These are phyloP conservation scores for Cordyceps tenuipes DNA, from an alignment of 2,329 filamentous ascomycete genomes.

Conservation along the genomic window DNA sequence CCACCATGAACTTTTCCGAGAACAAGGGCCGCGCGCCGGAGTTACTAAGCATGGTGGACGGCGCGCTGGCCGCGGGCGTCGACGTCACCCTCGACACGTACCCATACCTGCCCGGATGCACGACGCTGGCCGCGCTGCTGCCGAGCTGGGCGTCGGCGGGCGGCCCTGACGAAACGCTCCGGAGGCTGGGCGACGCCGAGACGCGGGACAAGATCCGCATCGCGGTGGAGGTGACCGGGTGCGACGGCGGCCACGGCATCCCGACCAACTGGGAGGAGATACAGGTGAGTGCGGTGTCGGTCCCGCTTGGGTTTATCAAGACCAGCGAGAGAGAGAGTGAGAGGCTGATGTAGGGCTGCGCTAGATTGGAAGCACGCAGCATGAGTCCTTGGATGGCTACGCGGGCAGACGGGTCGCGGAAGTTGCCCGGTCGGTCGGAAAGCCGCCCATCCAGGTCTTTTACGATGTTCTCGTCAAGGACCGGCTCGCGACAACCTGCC, in stretches of 20 bases:
- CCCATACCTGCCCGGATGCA: conserved; percentile 19
- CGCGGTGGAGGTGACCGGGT: conserved; percentile 18
- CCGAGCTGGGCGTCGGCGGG: conserved; percentile 20
- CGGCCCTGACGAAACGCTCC: conserved; percentile 16
- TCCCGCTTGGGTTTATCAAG: neutral
- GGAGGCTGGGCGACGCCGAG: conserved; percentile 14
- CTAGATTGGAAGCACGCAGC: conserved; percentile 14
- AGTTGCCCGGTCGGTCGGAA: conserved; percentile 12
- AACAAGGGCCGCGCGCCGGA: conserved; percentile 18
- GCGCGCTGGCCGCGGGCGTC: conserved; percentile 13
- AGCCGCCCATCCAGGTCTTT: conserved; percentile 15
- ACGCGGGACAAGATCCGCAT: conserved; percentile 17
- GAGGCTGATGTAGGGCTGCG: neutral
- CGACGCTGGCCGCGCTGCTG: conserved; percentile 17
- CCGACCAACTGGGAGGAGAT: conserved; percentile 21
- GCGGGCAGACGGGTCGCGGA: conserved; percentile 17
- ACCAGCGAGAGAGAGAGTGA: neutral
- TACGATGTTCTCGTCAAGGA: conserved; percentile 18
- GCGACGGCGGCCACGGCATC: conserved; percentile 20
- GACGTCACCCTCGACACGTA: conserved; percentile 20
- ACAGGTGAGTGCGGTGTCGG: conserved; percentile 11
- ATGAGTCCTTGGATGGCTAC: conserved; percentile 13
- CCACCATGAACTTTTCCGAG: conserved; percentile 19
- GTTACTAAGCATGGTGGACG: conserved; percentile 17
- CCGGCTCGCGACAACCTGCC: conserved; percentile 17